Evolutionary conservation across 1,284 basidiomycete genomes (phyloP).

Genomic region (Ganoderma lucidum): DNA sequence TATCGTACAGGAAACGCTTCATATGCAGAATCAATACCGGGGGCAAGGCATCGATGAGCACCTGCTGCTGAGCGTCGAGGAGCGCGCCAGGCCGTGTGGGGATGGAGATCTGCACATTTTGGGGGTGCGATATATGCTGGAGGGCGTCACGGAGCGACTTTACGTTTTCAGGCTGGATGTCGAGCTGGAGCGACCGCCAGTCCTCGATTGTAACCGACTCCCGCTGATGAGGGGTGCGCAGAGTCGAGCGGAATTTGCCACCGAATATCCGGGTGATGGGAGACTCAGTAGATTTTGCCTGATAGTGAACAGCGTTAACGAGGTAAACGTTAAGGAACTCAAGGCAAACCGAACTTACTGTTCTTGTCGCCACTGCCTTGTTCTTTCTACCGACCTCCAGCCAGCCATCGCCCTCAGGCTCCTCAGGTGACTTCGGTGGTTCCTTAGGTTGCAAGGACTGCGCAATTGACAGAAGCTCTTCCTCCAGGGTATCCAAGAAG

Average conservation of each 20-base stretch:
- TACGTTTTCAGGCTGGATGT: conserved; percentile 87
- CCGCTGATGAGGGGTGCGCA: conserved; percentile 83
- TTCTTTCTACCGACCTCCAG: conserved; percentile 94
- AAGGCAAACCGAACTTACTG: conserved; percentile 54
- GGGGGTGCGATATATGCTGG: conserved; percentile 80
- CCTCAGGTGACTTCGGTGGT: conserved; percentile 34
- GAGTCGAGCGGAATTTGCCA: conserved; percentile 90
- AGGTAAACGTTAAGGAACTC: not conserved
- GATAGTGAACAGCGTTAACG: conserved; percentile 1
- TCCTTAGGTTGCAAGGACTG: conserved; percentile 52
- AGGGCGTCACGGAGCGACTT: conserved; percentile 88
- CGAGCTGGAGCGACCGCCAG: conserved; percentile 89
- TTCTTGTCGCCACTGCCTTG: conserved; percentile 83
- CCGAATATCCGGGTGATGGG: conserved; percentile 94
- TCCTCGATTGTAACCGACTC: conserved; percentile 94
- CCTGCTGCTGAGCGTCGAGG: conserved; percentile 88
- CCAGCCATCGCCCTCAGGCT: conserved; percentile 76
- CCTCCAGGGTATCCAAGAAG: conserved; percentile 94
- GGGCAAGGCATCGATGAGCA: conserved; percentile 88
- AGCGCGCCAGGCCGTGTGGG: conserved; percentile 64
- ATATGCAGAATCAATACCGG: conserved; percentile 90
- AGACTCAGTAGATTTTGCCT: conserved; percentile 86
- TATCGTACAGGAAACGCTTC: conserved; percentile 94
- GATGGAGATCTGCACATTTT: conserved; percentile 80
- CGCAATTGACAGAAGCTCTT: conserved; percentile 83